Evolutionary conservation across 345 rosid genomes (phyloP).

Genomic region (Psidium friedrichsthalianum): DNA sequence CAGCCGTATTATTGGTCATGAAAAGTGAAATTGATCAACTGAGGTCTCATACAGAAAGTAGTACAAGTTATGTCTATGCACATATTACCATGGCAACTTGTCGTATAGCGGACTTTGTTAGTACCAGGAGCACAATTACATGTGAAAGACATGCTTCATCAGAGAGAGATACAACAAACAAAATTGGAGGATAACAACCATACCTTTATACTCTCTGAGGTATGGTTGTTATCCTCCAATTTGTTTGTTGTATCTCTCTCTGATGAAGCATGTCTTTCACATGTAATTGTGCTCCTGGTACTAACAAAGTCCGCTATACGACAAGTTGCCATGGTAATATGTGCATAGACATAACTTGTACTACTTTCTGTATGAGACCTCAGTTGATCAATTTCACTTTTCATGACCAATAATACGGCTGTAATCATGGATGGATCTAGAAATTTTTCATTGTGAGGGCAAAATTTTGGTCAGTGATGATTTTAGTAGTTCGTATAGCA

Average conservation of each 20-base stretch:
- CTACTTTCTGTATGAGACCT: not conserved
- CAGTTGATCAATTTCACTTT: not conserved
- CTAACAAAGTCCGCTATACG: not conserved
- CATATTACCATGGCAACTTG: not conserved
- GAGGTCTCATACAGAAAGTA: not conserved
- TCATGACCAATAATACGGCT: not conserved
- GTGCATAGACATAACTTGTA: not conserved
- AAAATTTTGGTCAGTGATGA: not conserved
- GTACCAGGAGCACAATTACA: not conserved
- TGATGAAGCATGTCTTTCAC: not conserved
- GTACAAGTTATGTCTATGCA: not conserved
- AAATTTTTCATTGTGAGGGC: not conserved
- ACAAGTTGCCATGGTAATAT: not conserved
- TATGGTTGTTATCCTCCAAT: not conserved
- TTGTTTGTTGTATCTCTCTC: not conserved
- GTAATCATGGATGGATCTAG: not conserved
- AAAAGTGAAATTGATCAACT: not conserved
- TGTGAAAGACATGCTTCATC: not conserved
- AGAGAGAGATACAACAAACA: not conserved
- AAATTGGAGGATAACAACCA: not conserved
- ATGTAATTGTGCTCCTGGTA: not conserved
- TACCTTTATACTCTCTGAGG: slow-evolving; percentile 21
- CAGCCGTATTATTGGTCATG: not conserved
- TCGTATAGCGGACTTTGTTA: not conserved
- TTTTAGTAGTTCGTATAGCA: not conserved